These are phyloP conservation scores for Thelonectria discophora DNA, from an alignment of 2,329 filamentous ascomycete species.

Conservation along the genomic window DNA sequence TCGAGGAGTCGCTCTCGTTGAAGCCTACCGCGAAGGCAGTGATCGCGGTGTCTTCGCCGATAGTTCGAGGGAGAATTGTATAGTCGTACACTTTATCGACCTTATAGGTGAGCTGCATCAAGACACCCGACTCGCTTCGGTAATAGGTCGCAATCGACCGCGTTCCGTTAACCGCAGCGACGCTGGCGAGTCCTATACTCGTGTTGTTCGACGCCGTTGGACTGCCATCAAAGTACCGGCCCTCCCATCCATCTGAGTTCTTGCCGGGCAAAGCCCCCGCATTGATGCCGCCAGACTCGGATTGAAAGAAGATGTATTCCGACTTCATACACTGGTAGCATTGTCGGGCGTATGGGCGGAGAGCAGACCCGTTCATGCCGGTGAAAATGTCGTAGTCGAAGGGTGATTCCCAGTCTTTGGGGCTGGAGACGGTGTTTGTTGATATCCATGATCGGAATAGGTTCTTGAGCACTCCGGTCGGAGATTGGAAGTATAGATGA, in stretches of 20 bases:
- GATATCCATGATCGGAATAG: slow-evolving; percentile 4
- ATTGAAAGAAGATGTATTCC: slow-evolving; percentile 15
- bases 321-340: not conserved
- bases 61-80: not conserved
- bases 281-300: not conserved
- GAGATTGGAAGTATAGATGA: slow-evolving; percentile 16
- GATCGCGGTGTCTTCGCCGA: slow-evolving; percentile 2
- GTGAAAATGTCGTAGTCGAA: slow-evolving; percentile 4
- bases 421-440: not conserved
- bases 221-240: slow-evolving; percentile 1
- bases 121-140: slow-evolving; percentile 8
- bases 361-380: not conserved
- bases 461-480: slow-evolving; percentile 11
- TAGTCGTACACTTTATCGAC: not conserved
- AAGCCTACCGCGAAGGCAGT: slow-evolving; percentile 9
- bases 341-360: slow-evolving; percentile 13
- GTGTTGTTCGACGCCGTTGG: slow-evolving; percentile 1
- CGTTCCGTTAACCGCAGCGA: not conserved
- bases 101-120: slow-evolving; percentile 9
- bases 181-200: not conserved
- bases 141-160: slow-evolving; percentile 12
- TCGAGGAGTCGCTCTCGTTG: slow-evolving; percentile 3
- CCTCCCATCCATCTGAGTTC: not conserved
- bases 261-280: not conserved
- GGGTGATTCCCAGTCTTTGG: slow-evolving; percentile 6